Evolutionary conservation across 1,284 basidiomycete species (phyloP), one percentile per base, ranked within the genome.

Genomic region (Butyriboletus appendiculatus): DNA sequence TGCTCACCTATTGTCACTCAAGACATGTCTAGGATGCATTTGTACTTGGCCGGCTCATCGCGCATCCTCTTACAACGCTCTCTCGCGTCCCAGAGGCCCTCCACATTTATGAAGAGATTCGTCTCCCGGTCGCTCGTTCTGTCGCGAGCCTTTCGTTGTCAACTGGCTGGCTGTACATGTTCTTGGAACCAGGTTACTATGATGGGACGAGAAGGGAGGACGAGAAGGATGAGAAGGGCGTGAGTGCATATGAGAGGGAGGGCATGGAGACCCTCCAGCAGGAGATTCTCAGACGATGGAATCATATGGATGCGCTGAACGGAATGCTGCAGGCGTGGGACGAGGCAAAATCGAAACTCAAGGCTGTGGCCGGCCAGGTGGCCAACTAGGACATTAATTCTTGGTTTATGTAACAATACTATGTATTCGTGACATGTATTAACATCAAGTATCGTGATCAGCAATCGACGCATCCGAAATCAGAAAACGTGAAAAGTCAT

Each of bases 41-140:
- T 47, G 55, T 75, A 2, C 65, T 75, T 18, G 71, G 68, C 3
- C 61, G 68, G 9, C 59, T 72, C 4, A 63, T 74, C 28, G 60
- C 68, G 0, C 62, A 69, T 40, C 62, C 60, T 2, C 57, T 60
- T 1, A 49, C 60, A 5, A 62, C 63, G 9, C 57, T 53, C 20
- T 45, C 57, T 4, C 63, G 50, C 14, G 49, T 65, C 14, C 51
- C 54, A 15, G 60, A 60, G 1, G 62, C 60, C 5, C 62, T 74
- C 6, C 47, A 50, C 4, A 62, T 74, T 4, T 75, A 72, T 41
- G 62, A 74, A 45, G 48, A 59, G 22, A 37, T 68, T 40, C 68
- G 70, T 5, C 62, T 70, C 8, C 64, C 65, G 4, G 61, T 66
- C 28, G 57, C 52, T 10, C 24, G 38, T 15, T 28, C 41, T 0